phyloP scores from a whole-genome alignment of 2,329 filamentous ascomycete genomes.

The Ophiostoma ips region DNA sequence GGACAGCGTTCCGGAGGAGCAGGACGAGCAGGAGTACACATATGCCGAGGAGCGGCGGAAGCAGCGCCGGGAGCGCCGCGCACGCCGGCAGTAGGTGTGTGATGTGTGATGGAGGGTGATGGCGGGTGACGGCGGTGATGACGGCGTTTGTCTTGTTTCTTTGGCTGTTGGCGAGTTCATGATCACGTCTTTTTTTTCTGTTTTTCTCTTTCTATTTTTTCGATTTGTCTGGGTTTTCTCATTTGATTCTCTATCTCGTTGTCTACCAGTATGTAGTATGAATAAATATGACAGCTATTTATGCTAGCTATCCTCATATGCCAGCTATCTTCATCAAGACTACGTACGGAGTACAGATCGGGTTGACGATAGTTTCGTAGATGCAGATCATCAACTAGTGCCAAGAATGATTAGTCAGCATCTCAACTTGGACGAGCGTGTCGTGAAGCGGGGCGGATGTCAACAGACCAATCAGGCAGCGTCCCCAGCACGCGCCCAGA shows the following conservation, averaged over 20 bases:
- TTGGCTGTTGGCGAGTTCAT: not conserved
- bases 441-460: slow-evolving; percentile 54
- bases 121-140: not conserved
- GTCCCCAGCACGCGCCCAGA: slow-evolving; percentile 18
- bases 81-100: slow-evolving; percentile 10
- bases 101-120: no score
- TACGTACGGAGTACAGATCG: no score
- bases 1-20: slow-evolving; percentile 17
- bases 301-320: no score
- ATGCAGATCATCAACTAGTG: no score
- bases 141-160: not conserved
- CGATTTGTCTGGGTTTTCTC: not conserved
- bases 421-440: no score
- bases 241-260: not conserved
- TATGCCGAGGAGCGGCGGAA: slow-evolving; percentile 31
- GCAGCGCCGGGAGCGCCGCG: slow-evolving; percentile 20
- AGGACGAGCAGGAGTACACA: no score
- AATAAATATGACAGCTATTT: not conserved
- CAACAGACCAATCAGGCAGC: slow-evolving; percentile 62
- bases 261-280: not conserved
- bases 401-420: no score
- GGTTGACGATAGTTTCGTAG: no score
- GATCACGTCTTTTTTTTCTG: not conserved
- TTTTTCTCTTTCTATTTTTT: not conserved
- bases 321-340: no score